Conservation (phyloP, 192 early-diverging fungal genomes). For the Coemansia sp. region DNA sequence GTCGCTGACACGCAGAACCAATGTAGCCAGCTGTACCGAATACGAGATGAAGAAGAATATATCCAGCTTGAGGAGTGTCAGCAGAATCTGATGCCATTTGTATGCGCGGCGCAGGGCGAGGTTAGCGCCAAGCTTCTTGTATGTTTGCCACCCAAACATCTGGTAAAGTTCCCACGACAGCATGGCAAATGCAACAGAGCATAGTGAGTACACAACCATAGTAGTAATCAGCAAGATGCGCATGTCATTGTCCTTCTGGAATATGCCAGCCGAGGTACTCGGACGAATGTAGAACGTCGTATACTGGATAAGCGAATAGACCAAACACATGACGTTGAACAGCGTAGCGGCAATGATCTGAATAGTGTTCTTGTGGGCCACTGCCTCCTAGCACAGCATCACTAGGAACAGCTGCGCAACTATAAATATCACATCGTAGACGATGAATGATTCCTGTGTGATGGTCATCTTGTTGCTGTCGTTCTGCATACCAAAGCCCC, state of each 20-base stretch:
- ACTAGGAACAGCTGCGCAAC: constrained; percentile 83
- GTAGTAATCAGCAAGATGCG: constrained; percentile 48
- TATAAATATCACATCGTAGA: constrained; percentile 87
- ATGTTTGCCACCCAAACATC: constrained; percentile 82
- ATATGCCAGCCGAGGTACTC: constrained; percentile 47
- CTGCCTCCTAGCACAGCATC: constrained; percentile 83
- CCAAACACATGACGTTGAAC: constrained; percentile 59
- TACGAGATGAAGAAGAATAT: constrained; percentile 78
- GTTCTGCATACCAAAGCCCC: constrained; percentile 49
- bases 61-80: constrained; percentile 79
- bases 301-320: constrained; percentile 59
- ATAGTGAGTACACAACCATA: constrained; percentile 54
- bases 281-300: constrained; percentile 54
- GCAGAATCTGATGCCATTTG: constrained; percentile 76
- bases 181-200: constrained; percentile 49
- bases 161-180: constrained; percentile 64
- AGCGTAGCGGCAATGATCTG: constrained; percentile 73
- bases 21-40: constrained; percentile 70
- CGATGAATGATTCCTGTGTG: constrained; percentile 56
- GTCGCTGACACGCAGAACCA: constrained; percentile 60
- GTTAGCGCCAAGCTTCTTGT: constrained; percentile 82
- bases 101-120: constrained; percentile 71
- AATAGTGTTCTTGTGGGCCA: constrained; percentile 90
- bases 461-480: constrained; percentile 43
- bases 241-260: constrained; percentile 56